Conservation (phyloP, 192 early-diverging fungal species). For the Globomyces pollinis-pini region DNA sequence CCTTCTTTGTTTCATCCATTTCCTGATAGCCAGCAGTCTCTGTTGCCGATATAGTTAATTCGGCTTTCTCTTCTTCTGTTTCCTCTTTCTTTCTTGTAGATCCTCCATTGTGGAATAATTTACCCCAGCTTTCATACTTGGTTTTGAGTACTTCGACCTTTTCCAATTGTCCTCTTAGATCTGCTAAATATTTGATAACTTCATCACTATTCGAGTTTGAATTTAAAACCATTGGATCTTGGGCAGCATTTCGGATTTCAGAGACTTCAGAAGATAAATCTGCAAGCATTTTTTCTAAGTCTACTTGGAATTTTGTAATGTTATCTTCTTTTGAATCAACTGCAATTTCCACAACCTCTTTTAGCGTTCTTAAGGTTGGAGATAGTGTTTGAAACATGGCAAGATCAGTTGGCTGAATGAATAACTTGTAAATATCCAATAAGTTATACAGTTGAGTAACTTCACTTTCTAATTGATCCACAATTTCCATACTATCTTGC, state of each 20-base stretch:
- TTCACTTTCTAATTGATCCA: constrained; percentile 41
- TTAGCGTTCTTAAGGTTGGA: constrained; percentile 46
- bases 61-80: constrained; percentile 12
- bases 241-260: constrained; percentile 48
- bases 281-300: constrained; percentile 36
- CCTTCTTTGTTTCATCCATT: constrained; percentile 45
- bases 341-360: constrained; percentile 50
- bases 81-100: constrained; percentile 12
- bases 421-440: constrained; percentile 43
- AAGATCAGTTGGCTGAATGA: constrained; percentile 50
- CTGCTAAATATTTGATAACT: constrained; percentile 46
- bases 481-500: constrained; percentile 29
- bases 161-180: constrained; percentile 28
- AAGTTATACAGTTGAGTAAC: constrained; percentile 38
- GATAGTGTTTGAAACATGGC: constrained; percentile 52
- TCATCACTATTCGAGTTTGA: constrained; percentile 32
- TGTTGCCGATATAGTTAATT: not conserved
- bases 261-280: constrained; percentile 47
- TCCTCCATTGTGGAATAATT: constrained; percentile 48
- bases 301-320: constrained; percentile 42
- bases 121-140: constrained; percentile 42
- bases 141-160: constrained; percentile 35
- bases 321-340: constrained; percentile 52
- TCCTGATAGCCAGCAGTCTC: constrained; percentile 18
- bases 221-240: constrained; percentile 57